Conservation (phyloP, 768 basidiomycete genomes). For the Saitozyma sp. region DNA sequence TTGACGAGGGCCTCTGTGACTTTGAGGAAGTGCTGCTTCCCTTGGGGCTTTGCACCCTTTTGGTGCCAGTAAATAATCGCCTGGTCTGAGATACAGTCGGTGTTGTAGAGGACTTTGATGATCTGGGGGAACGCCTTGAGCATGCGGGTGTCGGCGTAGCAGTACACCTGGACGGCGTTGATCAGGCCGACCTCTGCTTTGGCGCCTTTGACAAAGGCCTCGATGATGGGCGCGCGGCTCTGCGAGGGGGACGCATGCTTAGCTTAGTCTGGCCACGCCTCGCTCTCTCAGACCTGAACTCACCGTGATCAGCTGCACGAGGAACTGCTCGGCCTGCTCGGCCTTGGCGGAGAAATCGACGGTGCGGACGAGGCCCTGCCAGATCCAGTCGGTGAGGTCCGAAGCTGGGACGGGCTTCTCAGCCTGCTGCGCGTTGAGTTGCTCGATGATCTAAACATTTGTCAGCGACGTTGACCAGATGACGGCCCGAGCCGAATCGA, state of each 20-base stretch:
- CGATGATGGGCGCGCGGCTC: constrained; percentile 81
- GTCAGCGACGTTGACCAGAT: background rate
- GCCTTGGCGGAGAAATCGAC: constrained; percentile 86
- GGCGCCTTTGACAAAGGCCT: constrained; percentile 82
- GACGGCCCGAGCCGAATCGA: background rate
- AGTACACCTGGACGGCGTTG: constrained; percentile 91
- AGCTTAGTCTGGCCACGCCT: background rate
- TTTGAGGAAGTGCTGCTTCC: constrained; percentile 92
- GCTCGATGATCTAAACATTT: constrained; percentile 65
- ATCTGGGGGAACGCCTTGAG: constrained; percentile 95
- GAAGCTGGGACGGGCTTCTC: constrained; percentile 79
- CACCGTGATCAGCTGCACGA: constrained; percentile 84
- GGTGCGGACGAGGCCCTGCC: constrained; percentile 83
- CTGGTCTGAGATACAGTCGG: constrained; percentile 91
- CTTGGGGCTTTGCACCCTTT: constrained; percentile 94
- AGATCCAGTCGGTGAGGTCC: constrained; percentile 84
- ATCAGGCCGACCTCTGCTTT: constrained; percentile 92
- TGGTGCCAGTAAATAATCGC: constrained; percentile 98
- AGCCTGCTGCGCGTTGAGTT: constrained; percentile 69
- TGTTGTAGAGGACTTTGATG: constrained; percentile 93
- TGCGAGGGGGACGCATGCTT: constrained; percentile 45
- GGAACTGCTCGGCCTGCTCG: constrained; percentile 86
- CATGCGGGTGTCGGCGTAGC: constrained; percentile 92
- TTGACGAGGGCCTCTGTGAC: constrained; percentile 84
- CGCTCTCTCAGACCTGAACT: constrained; percentile 42